Conservation (phyloP, 768 basidiomycete species). For the Leccinellum luteum region DNA sequence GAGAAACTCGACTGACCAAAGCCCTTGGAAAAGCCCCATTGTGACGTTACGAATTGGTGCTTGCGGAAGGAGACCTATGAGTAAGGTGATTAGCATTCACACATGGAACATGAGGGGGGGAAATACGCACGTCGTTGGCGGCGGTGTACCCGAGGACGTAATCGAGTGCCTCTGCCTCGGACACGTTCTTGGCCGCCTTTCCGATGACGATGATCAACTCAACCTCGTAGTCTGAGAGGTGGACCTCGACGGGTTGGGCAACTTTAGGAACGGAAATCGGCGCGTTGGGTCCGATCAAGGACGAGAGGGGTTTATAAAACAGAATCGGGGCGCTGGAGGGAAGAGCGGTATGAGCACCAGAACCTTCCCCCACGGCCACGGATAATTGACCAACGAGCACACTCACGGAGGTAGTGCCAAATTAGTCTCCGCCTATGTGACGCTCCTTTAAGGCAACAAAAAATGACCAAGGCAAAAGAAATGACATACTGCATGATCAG, state of each 20-base stretch:
- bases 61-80: slow-evolving; percentile 69
- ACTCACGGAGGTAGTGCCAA: slow-evolving; percentile 61
- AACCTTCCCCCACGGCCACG: not conserved
- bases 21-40: slow-evolving; percentile 87
- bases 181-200: slow-evolving; percentile 75
- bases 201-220: slow-evolving; percentile 83
- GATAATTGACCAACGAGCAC: not conserved
- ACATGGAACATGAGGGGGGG: not conserved
- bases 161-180: slow-evolving; percentile 76
- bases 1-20: slow-evolving; percentile 52
- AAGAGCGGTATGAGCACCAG: not conserved
- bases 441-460: not conserved
- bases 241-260: slow-evolving; percentile 66
- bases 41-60: slow-evolving; percentile 75
- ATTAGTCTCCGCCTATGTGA: slow-evolving; percentile 60
- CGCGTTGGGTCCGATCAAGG: slow-evolving; percentile 69
- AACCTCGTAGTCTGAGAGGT: slow-evolving; percentile 80
- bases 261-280: slow-evolving; percentile 62
- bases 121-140: slow-evolving; percentile 63
- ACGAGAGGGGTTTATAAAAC: slow-evolving; percentile 74
- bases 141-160: slow-evolving; percentile 84
- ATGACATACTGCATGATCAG: slow-evolving; percentile 70
- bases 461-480: not conserved
- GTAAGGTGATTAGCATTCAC: not conserved
- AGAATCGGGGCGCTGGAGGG: slow-evolving; percentile 59